Evolutionary conservation across 805 yeast genomes (phyloP).

Genomic region (Lipomyces japonicus): DNA sequence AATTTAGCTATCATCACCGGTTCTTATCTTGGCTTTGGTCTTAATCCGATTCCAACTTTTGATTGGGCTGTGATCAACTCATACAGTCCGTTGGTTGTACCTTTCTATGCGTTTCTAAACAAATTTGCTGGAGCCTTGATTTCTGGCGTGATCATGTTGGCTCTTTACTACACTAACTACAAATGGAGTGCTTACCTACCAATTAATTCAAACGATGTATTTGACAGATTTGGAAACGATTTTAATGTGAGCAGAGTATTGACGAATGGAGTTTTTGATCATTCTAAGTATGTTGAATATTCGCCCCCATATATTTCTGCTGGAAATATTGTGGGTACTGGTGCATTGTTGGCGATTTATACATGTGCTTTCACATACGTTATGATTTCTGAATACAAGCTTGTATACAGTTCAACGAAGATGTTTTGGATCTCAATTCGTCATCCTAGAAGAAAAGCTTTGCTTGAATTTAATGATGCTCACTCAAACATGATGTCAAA

Average conservation of each 20-base stretch:
- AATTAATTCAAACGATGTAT: constrained; percentile 43
- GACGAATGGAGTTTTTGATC: constrained; percentile 45
- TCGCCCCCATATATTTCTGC: constrained; percentile 58
- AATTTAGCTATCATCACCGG: constrained; percentile 53
- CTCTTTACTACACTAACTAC: constrained; percentile 46
- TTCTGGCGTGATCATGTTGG: constrained; percentile 31
- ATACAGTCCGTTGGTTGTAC: constrained; percentile 45
- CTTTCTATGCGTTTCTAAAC: constrained; percentile 41
- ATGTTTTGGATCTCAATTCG: constrained; percentile 32
- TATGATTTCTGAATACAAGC: constrained; percentile 13
- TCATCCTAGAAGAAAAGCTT: constrained; percentile 4
- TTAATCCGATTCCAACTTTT: constrained; percentile 47
- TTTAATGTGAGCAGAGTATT: constrained; percentile 53
- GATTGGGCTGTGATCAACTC: constrained; percentile 42
- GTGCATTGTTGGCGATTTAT: constrained; percentile 27
- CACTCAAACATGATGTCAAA: constrained; percentile 49
- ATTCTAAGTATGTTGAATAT: constrained; percentile 49
- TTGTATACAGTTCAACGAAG: constrained; percentile 4
- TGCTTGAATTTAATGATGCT: constrained; percentile 15
- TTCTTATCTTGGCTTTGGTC: constrained; percentile 40
- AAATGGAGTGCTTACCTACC: constrained; percentile 51
- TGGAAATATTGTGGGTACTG: constrained; percentile 26
- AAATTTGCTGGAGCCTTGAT: constrained; percentile 39
- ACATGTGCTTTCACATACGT: constrained; percentile 19
- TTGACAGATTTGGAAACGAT: constrained; percentile 26